Evolutionary conservation across 108 stramenopile species (phyloP).

Genomic region (Heterococcus sp.): DNA sequence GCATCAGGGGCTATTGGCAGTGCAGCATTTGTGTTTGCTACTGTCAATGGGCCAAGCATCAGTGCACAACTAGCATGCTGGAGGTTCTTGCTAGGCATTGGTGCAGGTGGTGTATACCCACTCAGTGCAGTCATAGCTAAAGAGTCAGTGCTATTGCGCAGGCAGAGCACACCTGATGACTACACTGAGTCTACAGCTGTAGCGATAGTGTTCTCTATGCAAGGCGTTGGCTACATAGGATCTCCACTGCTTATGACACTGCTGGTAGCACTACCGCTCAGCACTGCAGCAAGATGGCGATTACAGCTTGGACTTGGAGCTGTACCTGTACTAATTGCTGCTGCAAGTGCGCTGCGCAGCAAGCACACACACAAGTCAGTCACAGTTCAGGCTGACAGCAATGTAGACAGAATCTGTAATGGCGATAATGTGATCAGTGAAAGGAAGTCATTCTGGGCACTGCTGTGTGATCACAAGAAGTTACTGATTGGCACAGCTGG

Average conservation of each 20-base stretch:
- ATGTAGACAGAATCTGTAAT: too few relatives aligned
- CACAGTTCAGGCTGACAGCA: too few relatives aligned
- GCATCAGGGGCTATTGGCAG: conserved; percentile 21
- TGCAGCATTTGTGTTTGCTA: conserved; percentile 9
- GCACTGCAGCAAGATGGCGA: background rate
- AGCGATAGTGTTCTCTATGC: conserved; percentile 59
- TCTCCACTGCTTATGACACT: background rate
- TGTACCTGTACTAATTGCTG: too few relatives aligned
- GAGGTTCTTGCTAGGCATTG: conserved; percentile 53
- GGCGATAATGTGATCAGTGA: too few relatives aligned
- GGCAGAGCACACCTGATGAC: background rate
- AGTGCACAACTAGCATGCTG: conserved; percentile 43
- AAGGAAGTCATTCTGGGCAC: too few relatives aligned
- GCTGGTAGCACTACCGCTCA: background rate
- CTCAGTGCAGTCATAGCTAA: conserved; percentile 56
- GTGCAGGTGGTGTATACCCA: conserved; percentile 65
- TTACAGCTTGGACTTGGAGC: background rate
- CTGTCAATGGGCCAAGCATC: conserved; percentile 2
- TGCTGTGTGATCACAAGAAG: too few relatives aligned
- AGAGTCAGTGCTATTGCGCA: background rate
- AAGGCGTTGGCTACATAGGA: conserved; percentile 49
- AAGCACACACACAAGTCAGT: too few relatives aligned
- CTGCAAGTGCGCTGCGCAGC: too few relatives aligned
- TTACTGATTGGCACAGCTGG: conserved; percentile 59
- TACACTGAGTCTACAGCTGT: conserved; percentile 8